phyloP scores from a whole-genome alignment of 768 basidiomycete genomes.

The Amanita phalloides region DNA sequence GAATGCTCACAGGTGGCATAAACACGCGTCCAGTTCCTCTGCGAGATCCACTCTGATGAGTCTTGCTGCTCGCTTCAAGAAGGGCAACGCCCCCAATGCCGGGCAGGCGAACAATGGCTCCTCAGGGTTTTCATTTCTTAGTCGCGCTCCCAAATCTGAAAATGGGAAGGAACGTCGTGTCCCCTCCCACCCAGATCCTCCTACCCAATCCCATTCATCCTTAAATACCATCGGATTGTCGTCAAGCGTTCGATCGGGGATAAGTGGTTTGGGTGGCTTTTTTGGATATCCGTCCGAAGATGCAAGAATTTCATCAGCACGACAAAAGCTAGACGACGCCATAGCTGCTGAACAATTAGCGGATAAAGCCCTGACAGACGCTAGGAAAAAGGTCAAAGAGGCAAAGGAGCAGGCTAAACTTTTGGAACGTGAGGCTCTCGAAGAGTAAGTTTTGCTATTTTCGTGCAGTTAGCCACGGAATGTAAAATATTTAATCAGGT shows the following conservation, averaged over 20 bases:
- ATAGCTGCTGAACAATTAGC: conserved; percentile 41
- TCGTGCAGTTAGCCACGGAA: background rate
- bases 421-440: conserved; percentile 39
- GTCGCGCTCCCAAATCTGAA: conserved; percentile 11
- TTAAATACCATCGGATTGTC: conserved; percentile 6
- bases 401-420: conserved; percentile 36
- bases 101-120: conserved; percentile 7
- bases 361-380: conserved; percentile 36
- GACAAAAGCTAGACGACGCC: conserved; percentile 38
- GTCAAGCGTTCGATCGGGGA: conserved; percentile 7
- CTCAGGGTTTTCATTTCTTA: conserved; percentile 10
- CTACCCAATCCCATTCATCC: conserved; percentile 1
- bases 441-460: conserved; percentile 33
- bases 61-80: conserved; percentile 7
- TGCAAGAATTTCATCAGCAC: conserved; percentile 35
- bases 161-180: background rate
- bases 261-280: conserved; percentile 1
- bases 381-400: conserved; percentile 32
- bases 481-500: conserved; percentile 19
- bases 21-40: conserved; percentile 18
- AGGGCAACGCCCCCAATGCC: background rate
- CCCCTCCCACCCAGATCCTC: background rate
- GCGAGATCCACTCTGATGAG: background rate
- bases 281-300: conserved; percentile 17
- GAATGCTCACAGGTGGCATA: conserved; percentile 81